These are phyloP conservation scores for Mortierella hygrophila DNA, from an alignment of 192 early-diverging fungal genomes.

Conservation along the genomic window DNA sequence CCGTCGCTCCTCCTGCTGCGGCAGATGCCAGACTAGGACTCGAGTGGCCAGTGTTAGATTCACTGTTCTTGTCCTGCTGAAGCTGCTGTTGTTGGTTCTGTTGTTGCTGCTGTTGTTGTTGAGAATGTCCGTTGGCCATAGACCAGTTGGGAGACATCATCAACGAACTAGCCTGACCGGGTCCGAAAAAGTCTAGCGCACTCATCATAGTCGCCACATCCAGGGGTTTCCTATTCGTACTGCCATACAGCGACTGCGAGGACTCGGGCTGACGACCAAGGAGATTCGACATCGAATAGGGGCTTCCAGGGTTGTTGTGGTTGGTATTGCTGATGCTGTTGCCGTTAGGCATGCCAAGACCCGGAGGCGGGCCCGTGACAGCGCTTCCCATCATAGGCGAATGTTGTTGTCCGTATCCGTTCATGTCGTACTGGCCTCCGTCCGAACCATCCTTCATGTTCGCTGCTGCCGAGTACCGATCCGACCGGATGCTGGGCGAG, in stretches of 20 bases:
- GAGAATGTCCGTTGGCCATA: constrained; percentile 6
- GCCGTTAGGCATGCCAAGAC: constrained; percentile 21
- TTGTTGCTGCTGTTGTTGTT: constrained; percentile 9
- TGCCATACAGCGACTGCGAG: constrained; percentile 8
- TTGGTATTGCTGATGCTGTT: neutral
- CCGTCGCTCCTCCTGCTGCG: neutral
- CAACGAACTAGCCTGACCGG: constrained; percentile 24
- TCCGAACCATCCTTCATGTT: constrained; percentile 18
- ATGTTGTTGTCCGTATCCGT: constrained; percentile 13
- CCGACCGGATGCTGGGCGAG: constrained; percentile 30
- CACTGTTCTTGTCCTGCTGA: constrained; percentile 12
- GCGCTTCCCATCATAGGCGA: neutral
- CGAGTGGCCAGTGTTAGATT: neutral
- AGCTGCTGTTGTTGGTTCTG: neutral
- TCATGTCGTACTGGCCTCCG: neutral
- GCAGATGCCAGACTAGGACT: neutral
- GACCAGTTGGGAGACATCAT: constrained; percentile 42
- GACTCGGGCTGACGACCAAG: constrained; percentile 22
- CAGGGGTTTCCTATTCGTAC: constrained; percentile 19
- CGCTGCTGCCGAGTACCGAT: constrained; percentile 21
- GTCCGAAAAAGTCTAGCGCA: constrained; percentile 44
- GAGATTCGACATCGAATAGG: constrained; percentile 29
- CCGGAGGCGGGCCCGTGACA: constrained; percentile 45
- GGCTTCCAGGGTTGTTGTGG: constrained; percentile 5
- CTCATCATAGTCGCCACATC: constrained; percentile 52